Conservation (phyloP, 257 asterid species). For the Nicotiana sylvestris region DNA sequence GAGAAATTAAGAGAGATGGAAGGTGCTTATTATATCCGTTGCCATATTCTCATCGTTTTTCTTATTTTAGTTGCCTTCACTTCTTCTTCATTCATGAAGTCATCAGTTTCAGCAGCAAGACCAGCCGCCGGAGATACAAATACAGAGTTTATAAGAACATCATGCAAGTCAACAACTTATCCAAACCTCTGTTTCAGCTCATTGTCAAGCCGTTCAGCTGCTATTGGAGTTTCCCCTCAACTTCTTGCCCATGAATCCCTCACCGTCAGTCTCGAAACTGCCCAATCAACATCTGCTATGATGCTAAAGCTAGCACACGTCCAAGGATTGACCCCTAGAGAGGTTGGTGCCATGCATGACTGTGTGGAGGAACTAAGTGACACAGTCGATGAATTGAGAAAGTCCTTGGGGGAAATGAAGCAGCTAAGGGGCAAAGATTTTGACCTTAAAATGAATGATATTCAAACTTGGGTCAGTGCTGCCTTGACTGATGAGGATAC, state of each 20-base stretch:
- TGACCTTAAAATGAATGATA: slow-evolving; percentile 33
- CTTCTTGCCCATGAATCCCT: slow-evolving; percentile 60
- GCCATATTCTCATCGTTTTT: slow-evolving; percentile 15
- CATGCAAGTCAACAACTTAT: slow-evolving; percentile 63
- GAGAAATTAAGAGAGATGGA: slow-evolving; percentile 25
- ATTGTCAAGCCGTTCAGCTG: slow-evolving; percentile 43
- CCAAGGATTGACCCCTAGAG: slow-evolving; percentile 43
- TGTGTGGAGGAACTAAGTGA: slow-evolving; percentile 60
- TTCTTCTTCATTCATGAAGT: slow-evolving; percentile 9
- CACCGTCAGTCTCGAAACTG: slow-evolving; percentile 35
- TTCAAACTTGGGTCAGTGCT: slow-evolving; percentile 84
- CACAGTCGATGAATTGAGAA: slow-evolving; percentile 39
- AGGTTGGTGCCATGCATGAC: slow-evolving; percentile 57
- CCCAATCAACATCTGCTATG: slow-evolving; percentile 37
- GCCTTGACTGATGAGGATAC: slow-evolving; percentile 77
- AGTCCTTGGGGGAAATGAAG: slow-evolving; percentile 47
- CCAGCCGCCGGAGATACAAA: slow-evolving; percentile 15
- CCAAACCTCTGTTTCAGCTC: slow-evolving; percentile 62
- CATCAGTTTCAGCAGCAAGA: slow-evolving; percentile 22
- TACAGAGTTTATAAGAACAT: slow-evolving; percentile 47
- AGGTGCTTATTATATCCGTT: not conserved
- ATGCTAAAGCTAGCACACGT: slow-evolving; percentile 34
- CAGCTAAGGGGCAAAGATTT: slow-evolving; percentile 32
- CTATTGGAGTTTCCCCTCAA: slow-evolving; percentile 41
- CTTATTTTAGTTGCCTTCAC: slow-evolving; percentile 14